Evolutionary conservation across 2,329 filamentous ascomycete species (phyloP).

Genomic region (Diplodia corticola): DNA sequence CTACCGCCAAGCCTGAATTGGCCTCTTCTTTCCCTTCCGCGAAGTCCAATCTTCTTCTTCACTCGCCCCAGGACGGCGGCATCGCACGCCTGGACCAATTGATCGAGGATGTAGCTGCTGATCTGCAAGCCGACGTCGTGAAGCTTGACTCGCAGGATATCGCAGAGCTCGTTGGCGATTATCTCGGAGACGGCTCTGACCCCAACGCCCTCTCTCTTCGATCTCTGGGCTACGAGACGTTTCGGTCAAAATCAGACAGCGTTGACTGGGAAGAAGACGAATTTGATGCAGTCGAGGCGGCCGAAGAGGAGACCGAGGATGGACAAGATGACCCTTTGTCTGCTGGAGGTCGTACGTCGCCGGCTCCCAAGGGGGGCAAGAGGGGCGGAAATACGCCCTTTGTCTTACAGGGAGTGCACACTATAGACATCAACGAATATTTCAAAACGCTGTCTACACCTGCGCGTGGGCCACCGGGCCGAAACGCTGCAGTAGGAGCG

Average conservation of each 20-base stretch:
- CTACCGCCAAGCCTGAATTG: constrained; percentile 35
- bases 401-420: constrained; percentile 1
- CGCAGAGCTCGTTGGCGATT: constrained; percentile 67
- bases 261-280: constrained; percentile 46
- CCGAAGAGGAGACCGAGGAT: constrained; percentile 47
- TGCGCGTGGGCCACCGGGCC: background rate
- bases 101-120: constrained; percentile 63
- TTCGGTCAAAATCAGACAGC: constrained; percentile 30
- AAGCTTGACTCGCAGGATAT: constrained; percentile 69
- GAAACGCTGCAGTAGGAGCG: background rate
- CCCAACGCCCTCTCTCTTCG: constrained; percentile 45
- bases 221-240: constrained; percentile 57
- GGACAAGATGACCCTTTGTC: constrained; percentile 22
- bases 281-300: constrained; percentile 49
- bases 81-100: constrained; percentile 58
- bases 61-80: constrained; percentile 59
- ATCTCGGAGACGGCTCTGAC: constrained; percentile 63
- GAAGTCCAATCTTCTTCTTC: constrained; percentile 60
- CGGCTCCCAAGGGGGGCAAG: constrained; percentile 25
- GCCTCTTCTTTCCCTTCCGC: constrained; percentile 48
- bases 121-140: constrained; percentile 66
- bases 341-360: background rate
- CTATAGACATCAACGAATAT: background rate
- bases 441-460: background rate
- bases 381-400: constrained; percentile 11